Evolutionary conservation across 108 stramenopile genomes (phyloP).

Genomic region (Aurantiochytrium sp.): DNA sequence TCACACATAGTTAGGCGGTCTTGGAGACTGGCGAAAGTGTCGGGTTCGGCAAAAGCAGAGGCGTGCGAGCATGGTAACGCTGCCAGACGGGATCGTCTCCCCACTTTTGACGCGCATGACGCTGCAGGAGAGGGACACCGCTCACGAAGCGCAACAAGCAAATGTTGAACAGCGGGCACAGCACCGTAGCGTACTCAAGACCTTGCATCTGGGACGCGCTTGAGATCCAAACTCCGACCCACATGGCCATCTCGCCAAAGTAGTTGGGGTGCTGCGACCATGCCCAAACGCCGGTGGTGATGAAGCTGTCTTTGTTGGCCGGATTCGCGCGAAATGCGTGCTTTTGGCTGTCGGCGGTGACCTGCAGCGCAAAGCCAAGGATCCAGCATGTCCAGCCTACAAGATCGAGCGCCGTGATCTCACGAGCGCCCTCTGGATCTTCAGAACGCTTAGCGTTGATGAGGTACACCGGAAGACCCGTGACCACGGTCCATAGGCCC

Average conservation of each 20-base stretch:
- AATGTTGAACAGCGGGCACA: background rate
- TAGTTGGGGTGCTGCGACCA: constrained; percentile 18
- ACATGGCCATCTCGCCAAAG: constrained; percentile 12
- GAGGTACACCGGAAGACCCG: background rate
- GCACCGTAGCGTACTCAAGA: background rate
- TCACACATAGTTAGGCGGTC: no score
- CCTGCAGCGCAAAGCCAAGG: background rate
- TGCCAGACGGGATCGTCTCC: background rate
- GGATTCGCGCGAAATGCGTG: background rate
- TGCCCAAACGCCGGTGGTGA: background rate
- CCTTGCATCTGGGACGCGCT: background rate
- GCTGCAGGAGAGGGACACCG: background rate
- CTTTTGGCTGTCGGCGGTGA: background rate
- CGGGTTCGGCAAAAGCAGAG: background rate
- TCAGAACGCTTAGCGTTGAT: background rate
- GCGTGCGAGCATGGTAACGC: background rate
- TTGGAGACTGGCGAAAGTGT: background rate
- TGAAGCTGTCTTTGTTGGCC: constrained; percentile 7
- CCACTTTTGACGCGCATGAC: background rate
- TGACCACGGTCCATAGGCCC: background rate
- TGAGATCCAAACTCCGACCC: background rate
- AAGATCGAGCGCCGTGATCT: background rate
- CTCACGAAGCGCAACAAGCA: background rate
- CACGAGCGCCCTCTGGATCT: background rate
- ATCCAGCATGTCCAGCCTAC: background rate